Evolutionary conservation across 176 grass and related monocot species (phyloP).

Genomic region (Miscanthus lutarioriparius): DNA sequence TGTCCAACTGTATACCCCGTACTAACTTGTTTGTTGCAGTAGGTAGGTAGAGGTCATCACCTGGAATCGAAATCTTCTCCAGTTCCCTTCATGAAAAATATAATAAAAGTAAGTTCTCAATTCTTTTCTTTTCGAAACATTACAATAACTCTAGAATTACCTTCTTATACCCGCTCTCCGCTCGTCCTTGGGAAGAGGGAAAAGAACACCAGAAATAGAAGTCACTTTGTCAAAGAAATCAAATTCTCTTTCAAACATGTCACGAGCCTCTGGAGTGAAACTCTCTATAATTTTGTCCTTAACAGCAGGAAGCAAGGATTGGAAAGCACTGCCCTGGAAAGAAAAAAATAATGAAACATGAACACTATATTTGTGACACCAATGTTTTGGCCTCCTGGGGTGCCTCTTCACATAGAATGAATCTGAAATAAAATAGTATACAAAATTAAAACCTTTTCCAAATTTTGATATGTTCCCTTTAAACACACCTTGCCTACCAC

Average conservation of each 20-base stretch:
- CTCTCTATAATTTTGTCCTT: constrained; percentile 86
- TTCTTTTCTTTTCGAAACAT: constrained; percentile 19
- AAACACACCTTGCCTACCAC: background rate
- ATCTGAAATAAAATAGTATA: background rate
- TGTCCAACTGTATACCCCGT: constrained; percentile 88
- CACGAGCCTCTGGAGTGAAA: constrained; percentile 77
- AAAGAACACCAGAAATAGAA: constrained; percentile 97
- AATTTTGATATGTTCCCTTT: background rate
- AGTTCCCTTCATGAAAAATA: constrained; percentile 71
- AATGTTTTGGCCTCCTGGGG: background rate
- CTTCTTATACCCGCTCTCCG: constrained; percentile 89
- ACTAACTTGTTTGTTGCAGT: constrained; percentile 97
- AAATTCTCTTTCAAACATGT: constrained; percentile 86
- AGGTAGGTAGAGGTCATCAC: constrained; percentile 94
- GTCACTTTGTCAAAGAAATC: constrained; percentile 95
- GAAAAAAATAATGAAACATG: constrained; percentile 16
- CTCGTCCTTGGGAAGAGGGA: constrained; percentile 93
- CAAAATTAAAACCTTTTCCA: background rate
- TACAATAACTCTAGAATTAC: constrained; percentile 42
- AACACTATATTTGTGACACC: background rate
- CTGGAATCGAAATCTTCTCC: constrained; percentile 87
- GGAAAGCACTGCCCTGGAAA: constrained; percentile 71
- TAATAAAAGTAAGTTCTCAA: constrained; percentile 23
- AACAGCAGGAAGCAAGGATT: constrained; percentile 76
- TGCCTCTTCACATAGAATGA: background rate